Base-by-base conservation (phyloP, 805 yeast genomes). In the Lipomyces lipofer region DNA sequence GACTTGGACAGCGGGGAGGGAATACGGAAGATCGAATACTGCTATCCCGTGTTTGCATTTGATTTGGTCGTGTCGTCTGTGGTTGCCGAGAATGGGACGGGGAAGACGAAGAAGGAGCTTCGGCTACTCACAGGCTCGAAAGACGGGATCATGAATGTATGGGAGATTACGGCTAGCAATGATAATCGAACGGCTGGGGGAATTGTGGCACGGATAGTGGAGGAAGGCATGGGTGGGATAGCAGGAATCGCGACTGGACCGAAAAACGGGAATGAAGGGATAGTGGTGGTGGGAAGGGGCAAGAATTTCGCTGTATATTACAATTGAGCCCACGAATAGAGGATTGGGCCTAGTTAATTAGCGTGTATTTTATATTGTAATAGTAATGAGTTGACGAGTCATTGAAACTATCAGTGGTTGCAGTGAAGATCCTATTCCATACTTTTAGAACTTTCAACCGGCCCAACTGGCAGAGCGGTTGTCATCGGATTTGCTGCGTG, bases 91-190 rank as follows among this genome's bases (percentile, higher is more conserved):
- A 15, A 42, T 42, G 21, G 33, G 12, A 28, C n/a, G 4, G 33
- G 19, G 19, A 25, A 12, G n/a, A 24, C 9, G 22, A 10, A 38
- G 21, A 19, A 13, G 29, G 48, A 25, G n/a, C 22, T 47, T 6
- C 50, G 44, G 4, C 25, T 56, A 6, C 25, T 56, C 21, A 56
- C 60, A 4, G 60, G 60, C 12, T 56, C 60, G 3, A 56, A 52
- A 25, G 60, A 56, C 44, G 60, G 60, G 4, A 17, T 52, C 12
- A 17, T 56, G 17, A 53, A 56, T 19, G 15, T 35, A 15, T 56
- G 60, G 60, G 43, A 47, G 9, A 12, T 56, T 7, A n/a, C n/a
- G n/a, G n/a, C n/a, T n/a, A n/a, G n/a, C n/a, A n/a, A n/a, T n/a
- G 24, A 13, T 19, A 27, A 21, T 9, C 25, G 13, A 22, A 40